Conservation (phyloP, 352 stramenopile genomes). For the Thalassiosira exigua region DNA sequence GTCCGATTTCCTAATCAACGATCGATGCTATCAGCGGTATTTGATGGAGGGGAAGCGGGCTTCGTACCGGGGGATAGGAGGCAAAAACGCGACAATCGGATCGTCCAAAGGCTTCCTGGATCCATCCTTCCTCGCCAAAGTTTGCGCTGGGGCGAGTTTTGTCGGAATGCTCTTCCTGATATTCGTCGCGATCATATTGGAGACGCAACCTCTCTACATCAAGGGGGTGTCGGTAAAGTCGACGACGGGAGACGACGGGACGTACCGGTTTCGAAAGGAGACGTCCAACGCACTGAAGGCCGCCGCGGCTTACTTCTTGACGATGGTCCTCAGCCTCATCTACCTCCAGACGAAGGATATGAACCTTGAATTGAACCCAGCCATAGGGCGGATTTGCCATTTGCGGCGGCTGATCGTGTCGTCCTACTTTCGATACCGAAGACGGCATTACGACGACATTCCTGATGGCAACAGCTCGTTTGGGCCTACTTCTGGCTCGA, state of each 20-base stretch:
- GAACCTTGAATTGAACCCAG: slow-evolving; percentile 46
- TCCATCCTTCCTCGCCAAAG: slow-evolving; percentile 46
- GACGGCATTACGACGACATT: slow-evolving; percentile 58
- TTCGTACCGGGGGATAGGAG: slow-evolving; percentile 28
- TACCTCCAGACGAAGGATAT: slow-evolving; percentile 52
- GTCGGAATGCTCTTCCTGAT: slow-evolving; percentile 60
- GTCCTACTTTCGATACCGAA: slow-evolving; percentile 49
- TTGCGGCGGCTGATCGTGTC: slow-evolving; percentile 30
- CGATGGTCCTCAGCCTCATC: slow-evolving; percentile 52
- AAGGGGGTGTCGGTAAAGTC: slow-evolving; percentile 43
- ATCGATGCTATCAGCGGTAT: slow-evolving; percentile 46
- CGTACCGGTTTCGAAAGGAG: slow-evolving; percentile 52
- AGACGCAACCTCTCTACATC: slow-evolving; percentile 55
- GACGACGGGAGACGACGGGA: slow-evolving; percentile 23
- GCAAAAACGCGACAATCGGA: background rate
- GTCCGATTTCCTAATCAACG: slow-evolving; percentile 56
- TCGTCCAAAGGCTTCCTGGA: slow-evolving; percentile 21
- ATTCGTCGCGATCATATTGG: slow-evolving; percentile 50
- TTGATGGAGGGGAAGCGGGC: slow-evolving; percentile 33
- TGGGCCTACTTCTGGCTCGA: background rate
- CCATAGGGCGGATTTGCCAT: slow-evolving; percentile 45
- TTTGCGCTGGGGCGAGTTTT: slow-evolving; percentile 37
- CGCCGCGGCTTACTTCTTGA: slow-evolving; percentile 56
- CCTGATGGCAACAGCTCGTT: slow-evolving; percentile 25
- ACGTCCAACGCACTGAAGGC: slow-evolving; percentile 61